Evolutionary conservation across 495 filamentous ascomycete genomes (phyloP).

Genomic region (Extremus antarcticus): DNA sequence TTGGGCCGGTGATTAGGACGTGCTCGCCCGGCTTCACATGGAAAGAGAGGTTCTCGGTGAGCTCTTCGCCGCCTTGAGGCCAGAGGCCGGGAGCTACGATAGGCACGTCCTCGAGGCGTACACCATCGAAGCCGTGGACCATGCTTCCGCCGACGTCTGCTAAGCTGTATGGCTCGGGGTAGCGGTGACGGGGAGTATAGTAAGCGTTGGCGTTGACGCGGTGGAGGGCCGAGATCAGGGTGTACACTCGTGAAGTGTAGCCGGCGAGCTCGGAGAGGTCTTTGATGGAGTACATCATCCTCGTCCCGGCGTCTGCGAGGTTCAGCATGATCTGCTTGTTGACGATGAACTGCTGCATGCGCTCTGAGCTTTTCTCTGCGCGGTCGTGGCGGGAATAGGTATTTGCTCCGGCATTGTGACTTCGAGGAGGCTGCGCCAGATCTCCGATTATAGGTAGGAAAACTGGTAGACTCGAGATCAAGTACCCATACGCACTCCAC

Average conservation of each 20-base stretch:
- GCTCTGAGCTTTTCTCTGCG: slow-evolving; percentile 20
- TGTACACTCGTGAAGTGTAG: slow-evolving; percentile 91
- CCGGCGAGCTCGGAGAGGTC: slow-evolving; percentile 94
- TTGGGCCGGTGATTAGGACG: slow-evolving; percentile 86
- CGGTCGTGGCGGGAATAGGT: slow-evolving; percentile 24
- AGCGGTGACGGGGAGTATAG: slow-evolving; percentile 51
- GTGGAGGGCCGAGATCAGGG: slow-evolving; percentile 86
- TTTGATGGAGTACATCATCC: slow-evolving; percentile 99
- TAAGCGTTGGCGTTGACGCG: slow-evolving; percentile 87
- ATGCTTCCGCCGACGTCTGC: slow-evolving; percentile 85
- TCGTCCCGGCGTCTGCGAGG: slow-evolving; percentile 86
- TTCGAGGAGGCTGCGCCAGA: neutral
- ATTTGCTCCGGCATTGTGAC: slow-evolving; percentile 18
- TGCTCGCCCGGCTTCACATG: slow-evolving; percentile 85
- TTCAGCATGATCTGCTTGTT: slow-evolving; percentile 99
- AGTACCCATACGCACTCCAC: slow-evolving; percentile 95
- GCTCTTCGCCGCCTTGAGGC: slow-evolving; percentile 78
- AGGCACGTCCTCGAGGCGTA: slow-evolving; percentile 87
- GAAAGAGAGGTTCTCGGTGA: slow-evolving; percentile 79
- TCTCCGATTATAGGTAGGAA: slow-evolving; percentile 92
- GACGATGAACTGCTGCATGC: slow-evolving; percentile 99
- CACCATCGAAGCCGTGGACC: slow-evolving; percentile 87
- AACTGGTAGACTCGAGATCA: slow-evolving; percentile 82
- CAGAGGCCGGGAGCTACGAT: slow-evolving; percentile 76
- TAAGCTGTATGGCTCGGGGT: slow-evolving; percentile 73